Evolutionary conservation across 1,284 basidiomycete species (phyloP).

Genomic region (Anthracocystis panici-leucophaei): DNA sequence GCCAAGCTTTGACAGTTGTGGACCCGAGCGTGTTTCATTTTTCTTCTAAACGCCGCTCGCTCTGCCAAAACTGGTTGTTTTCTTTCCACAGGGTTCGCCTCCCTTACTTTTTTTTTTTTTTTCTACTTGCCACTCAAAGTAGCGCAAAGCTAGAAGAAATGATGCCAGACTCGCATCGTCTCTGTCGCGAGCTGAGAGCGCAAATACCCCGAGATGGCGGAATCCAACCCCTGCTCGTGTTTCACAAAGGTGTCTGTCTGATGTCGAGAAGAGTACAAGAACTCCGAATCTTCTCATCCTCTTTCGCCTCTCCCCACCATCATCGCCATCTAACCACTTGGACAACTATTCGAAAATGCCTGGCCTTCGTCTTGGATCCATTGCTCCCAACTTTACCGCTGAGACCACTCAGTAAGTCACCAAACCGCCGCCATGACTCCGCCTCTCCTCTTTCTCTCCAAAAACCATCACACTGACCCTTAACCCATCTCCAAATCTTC

Average conservation of each 20-base stretch:
- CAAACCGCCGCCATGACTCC: too few species aligned
- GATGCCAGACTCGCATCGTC: not conserved
- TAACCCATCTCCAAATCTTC: not conserved
- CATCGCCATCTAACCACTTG: slow-evolving; percentile 10
- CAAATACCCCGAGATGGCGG: slow-evolving; percentile 2
- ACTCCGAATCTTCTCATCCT: not conserved
- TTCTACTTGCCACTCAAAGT: not conserved
- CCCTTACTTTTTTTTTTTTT: too few species aligned
- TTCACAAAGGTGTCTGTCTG: not conserved
- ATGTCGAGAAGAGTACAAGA: slow-evolving; percentile 19
- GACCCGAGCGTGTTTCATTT: slow-evolving; percentile 2
- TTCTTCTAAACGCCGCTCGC: slow-evolving; percentile 8
- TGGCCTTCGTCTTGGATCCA: slow-evolving; percentile 64
- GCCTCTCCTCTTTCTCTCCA: not conserved
- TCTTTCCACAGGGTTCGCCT: slow-evolving; percentile 9
- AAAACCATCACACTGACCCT: not conserved
- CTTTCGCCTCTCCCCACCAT: not conserved
- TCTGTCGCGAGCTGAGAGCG: not conserved
- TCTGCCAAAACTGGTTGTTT: not conserved
- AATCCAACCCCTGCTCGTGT: not conserved
- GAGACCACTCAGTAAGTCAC: slow-evolving; percentile 66
- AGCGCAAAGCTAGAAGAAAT: not conserved
- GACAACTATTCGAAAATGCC: slow-evolving; percentile 68
- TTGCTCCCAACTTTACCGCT: slow-evolving; percentile 67
- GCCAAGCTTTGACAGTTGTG: not conserved